Conservation (phyloP, 192 early-diverging fungal genomes). For the Podochytrium sp. region DNA sequence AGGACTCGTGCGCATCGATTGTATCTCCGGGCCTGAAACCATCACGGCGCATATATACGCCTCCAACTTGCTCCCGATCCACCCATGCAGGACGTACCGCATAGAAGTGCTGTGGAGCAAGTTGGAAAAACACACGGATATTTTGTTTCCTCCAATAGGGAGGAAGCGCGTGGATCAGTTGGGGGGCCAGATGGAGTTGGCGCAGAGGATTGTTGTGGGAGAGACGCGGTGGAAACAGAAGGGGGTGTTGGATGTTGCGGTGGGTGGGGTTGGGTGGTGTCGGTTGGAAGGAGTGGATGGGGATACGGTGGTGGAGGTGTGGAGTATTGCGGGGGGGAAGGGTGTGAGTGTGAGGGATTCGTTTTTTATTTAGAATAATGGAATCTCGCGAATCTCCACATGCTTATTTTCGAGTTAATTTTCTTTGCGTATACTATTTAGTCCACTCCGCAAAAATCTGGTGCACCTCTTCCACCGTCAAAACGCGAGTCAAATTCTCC, state of each 20-base stretch:
- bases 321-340: background rate
- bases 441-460: too few species aligned
- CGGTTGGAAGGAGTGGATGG: background rate
- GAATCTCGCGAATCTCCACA: too few species aligned
- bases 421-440: too few species aligned
- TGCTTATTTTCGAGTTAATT: too few species aligned
- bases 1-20: background rate
- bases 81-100: slow-evolving; percentile 8
- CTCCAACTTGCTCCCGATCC: background rate
- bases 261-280: slow-evolving; percentile 24
- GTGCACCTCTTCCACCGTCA: too few species aligned
- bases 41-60: background rate
- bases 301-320: slow-evolving; percentile 6
- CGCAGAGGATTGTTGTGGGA: background rate
- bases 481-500: too few species aligned
- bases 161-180: background rate
- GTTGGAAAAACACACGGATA: background rate
- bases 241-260: slow-evolving; percentile 9
- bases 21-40: background rate
- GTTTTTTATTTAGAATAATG: too few species aligned
- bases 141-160: slow-evolving; percentile 20
- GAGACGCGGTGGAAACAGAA: slow-evolving; percentile 3
- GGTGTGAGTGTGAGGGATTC: background rate
- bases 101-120: background rate
- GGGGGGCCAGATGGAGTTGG: background rate